Evolutionary conservation across 495 filamentous ascomycete genomes (phyloP).

Genomic region (Daldinia decipiens): DNA sequence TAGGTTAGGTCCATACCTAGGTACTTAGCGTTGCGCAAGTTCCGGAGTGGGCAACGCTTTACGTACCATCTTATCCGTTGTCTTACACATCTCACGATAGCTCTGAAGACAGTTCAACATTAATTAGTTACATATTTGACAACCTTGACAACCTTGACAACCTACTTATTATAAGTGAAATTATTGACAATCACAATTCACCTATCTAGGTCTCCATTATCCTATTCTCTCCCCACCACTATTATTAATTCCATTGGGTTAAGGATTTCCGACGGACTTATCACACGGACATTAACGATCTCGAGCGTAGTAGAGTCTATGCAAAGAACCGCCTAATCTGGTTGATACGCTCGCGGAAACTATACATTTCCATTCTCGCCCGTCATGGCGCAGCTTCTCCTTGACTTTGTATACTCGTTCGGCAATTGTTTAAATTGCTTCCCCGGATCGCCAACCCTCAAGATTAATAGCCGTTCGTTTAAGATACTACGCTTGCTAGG

Average conservation of each 20-base stretch:
- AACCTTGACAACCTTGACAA: neutral
- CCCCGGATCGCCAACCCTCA: constrained; percentile 88
- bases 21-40: constrained; percentile 4
- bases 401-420: constrained; percentile 89
- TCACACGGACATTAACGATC: neutral
- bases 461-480: constrained; percentile 94
- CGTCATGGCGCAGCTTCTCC: constrained; percentile 83
- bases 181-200: neutral
- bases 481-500: constrained; percentile 93
- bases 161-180: neutral
- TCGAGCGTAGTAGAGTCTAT: too few relatives aligned
- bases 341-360: too few relatives aligned
- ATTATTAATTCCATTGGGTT: neutral
- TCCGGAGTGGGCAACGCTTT: constrained; percentile 20
- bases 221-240: neutral
- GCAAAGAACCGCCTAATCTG: too few relatives aligned
- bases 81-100: constrained; percentile 33
- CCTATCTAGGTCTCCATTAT: neutral
- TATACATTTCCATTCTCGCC: constrained; percentile 14
- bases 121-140: constrained; percentile 12
- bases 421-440: constrained; percentile 96
- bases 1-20: too few relatives aligned
- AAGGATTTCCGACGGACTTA: neutral
- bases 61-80: constrained; percentile 21
- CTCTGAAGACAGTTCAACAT: constrained; percentile 26